phyloP scores from a whole-genome alignment of 148 eudicot species.

The Amaranthus cruentus region DNA sequence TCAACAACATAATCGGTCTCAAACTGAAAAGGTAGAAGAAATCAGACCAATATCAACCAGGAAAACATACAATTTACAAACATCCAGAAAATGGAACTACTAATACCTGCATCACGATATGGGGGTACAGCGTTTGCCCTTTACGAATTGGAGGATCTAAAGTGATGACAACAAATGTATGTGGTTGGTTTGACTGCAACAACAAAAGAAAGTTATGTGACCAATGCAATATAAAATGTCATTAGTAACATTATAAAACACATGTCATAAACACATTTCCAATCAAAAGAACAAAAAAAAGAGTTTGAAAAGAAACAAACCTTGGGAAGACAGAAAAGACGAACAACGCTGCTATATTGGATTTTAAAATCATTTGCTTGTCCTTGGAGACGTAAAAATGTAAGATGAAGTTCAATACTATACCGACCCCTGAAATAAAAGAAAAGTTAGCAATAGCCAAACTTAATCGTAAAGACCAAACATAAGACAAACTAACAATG shows the following conservation, averaged over 20 bases:
- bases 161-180: slow-evolving; percentile 89
- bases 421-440: slow-evolving; percentile 76
- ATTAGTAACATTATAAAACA: too few species aligned
- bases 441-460: slow-evolving; percentile 1
- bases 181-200: slow-evolving; percentile 90
- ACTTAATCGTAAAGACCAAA: not conserved
- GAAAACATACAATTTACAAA: not conserved
- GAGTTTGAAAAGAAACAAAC: slow-evolving; percentile 25
- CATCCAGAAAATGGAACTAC: not conserved
- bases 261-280: too few species aligned
- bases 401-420: slow-evolving; percentile 81
- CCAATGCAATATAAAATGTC: not conserved
- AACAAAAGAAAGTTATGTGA: slow-evolving; percentile 10
- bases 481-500: not conserved
- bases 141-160: slow-evolving; percentile 98
- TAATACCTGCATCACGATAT: slow-evolving; percentile 94
- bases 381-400: slow-evolving; percentile 91
- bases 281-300: not conserved
- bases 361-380: slow-evolving; percentile 96
- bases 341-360: slow-evolving; percentile 92
- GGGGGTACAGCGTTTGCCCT: slow-evolving; percentile 96
- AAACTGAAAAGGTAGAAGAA: slow-evolving; percentile 46
- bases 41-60: slow-evolving; percentile 4
- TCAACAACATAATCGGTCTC: slow-evolving; percentile 86
- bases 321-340: slow-evolving; percentile 91